Percentiles rank a stretch among this genome's conserved stretches.
Evolutionary conservation across 257 asterid genomes (phyloP).

Genomic region (Solanum arcanum): DNA sequence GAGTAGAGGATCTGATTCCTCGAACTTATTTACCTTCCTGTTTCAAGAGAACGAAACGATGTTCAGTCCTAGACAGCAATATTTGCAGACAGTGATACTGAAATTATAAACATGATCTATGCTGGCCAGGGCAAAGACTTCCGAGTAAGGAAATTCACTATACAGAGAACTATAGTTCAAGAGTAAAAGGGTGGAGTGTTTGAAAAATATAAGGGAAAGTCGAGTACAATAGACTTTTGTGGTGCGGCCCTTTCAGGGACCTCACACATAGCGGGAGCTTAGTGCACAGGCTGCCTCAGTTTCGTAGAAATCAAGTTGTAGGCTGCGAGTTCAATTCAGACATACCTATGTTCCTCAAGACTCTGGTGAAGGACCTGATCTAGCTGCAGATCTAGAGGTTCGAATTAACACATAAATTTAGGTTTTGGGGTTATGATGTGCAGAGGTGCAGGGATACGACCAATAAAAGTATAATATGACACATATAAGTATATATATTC

Average conservation of each 20-base stretch:
- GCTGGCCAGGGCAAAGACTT: neutral
- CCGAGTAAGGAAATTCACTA: neutral
- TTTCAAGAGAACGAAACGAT: neutral
- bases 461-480: neutral
- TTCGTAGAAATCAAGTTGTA: neutral
- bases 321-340: neutral
- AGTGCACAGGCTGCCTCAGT: neutral
- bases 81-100: neutral
- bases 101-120: neutral
- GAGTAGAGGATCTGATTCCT: constrained; percentile 32
- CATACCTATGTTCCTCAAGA: neutral
- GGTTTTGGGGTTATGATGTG: neutral
- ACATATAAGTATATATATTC: neutral
- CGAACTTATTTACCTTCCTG: constrained; percentile 27
- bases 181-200: neutral
- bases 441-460: neutral
- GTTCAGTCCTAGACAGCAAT: neutral
- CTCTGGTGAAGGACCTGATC: neutral
- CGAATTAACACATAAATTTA: neutral
- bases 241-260: neutral
- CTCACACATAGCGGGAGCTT: neutral
- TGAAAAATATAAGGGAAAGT: neutral
- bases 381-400: neutral
- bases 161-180: neutral
- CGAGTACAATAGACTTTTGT: neutral